Evolutionary conservation across 2,329 filamentous ascomycete species (phyloP), one percentile per base, ranked within the genome.

Genomic region (Clarireedia homoeocarpa): DNA sequence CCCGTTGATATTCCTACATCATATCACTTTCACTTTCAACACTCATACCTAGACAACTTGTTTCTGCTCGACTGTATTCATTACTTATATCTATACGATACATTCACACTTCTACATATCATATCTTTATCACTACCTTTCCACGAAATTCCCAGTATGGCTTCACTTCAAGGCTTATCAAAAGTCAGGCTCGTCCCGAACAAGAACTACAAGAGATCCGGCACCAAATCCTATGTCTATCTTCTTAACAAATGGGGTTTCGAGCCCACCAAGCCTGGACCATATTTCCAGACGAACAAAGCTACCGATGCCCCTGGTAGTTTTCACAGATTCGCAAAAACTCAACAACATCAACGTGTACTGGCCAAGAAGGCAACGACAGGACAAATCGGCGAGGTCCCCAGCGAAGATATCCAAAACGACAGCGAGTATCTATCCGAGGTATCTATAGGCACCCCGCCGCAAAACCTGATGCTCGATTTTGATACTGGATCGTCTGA

Each of bases 401-500:
- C 76, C 5, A 79, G 80, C 5, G 77, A 86, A 24, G 85, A 89
- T 66, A 75, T 82, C 53, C 82, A 88, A 70, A 85, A 86, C 62
- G 85, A 89, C 60, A 73, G 79, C 5, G 71, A 80, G 71, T 88
- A 88, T 66, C 76, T 88, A 23, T 84, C 79, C 48, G 75, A 80
- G 30, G 80, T 89, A 26, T 66, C 72, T 14, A 83, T 89, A 58
- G 86, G 86, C 27, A 84, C 79, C 1, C 85, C 85, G 15, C 70
- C 76, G 1, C 85, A 89, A 72, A 81, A 71, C 47, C 62, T 84
- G 45, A 77, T 76, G 60, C 69, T 88, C 14, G 79, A 88, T 65
- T 88, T 89, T 59, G 86, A 89, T 67, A 88, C 85, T 40, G 85
- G 85, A 20, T 86, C 83, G 10, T 77, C 84, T 20, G 86, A 89